These are phyloP conservation scores for Passalora sequoiae DNA, from an alignment of 2,329 filamentous ascomycete genomes.

Conservation along the genomic window DNA sequence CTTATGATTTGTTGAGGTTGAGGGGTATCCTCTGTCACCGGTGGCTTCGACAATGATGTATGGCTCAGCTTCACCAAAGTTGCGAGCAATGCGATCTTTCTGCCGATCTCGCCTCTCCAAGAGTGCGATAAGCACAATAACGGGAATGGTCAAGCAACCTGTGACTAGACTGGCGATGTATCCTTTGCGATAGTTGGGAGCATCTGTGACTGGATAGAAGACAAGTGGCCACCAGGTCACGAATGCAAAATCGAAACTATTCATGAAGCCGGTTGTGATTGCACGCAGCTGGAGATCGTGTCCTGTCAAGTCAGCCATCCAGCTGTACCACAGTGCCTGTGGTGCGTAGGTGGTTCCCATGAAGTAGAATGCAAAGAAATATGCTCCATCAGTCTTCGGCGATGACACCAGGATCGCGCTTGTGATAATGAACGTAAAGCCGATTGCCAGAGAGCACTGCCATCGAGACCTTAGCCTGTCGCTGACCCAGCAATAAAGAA, in stretches of 20 bases:
- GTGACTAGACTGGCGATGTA: slow-evolving; percentile 21
- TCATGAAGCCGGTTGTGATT: slow-evolving; percentile 37
- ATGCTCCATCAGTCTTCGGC: slow-evolving; percentile 33
- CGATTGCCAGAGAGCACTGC: slow-evolving; percentile 42
- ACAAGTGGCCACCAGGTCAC: slow-evolving; percentile 20
- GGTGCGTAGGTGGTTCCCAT: slow-evolving; percentile 44
- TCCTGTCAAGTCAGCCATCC: slow-evolving; percentile 44
- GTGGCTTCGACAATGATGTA: too few species aligned
- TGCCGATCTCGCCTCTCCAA: slow-evolving; percentile 11
- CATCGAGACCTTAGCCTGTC: slow-evolving; percentile 42
- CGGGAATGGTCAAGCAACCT: slow-evolving; percentile 15
- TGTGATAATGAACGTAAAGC: slow-evolving; percentile 41
- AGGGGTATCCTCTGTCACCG: too few species aligned
- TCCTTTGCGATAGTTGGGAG: slow-evolving; percentile 22
- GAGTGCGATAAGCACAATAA: slow-evolving; percentile 11
- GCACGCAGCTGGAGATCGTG: slow-evolving; percentile 41
- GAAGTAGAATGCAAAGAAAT: slow-evolving; percentile 44
- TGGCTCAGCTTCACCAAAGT: too few species aligned
- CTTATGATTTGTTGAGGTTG: too few species aligned
- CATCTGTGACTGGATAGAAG: slow-evolving; percentile 22
- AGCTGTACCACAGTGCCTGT: slow-evolving; percentile 46
- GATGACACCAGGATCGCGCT: slow-evolving; percentile 37
- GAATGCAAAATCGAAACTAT: slow-evolving; percentile 19
- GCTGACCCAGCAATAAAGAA: slow-evolving; percentile 40
- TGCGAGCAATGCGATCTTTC: slow-evolving; percentile 10